These are phyloP conservation scores for Sporothrix brunneoviolacea DNA, from an alignment of 2,329 filamentous ascomycete species.

Conservation along the genomic window DNA sequence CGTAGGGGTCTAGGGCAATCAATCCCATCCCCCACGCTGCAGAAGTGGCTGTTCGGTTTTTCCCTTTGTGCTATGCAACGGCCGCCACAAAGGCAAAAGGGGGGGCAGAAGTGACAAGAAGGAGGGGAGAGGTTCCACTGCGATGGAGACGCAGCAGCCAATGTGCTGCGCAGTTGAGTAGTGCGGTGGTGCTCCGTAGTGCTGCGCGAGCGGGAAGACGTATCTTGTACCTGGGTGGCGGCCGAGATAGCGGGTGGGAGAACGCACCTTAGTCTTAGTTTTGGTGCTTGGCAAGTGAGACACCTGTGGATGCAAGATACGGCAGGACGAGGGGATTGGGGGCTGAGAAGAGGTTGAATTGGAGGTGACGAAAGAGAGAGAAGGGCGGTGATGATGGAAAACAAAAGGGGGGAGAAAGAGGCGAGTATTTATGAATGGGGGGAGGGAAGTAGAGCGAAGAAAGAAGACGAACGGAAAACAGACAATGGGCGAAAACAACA, in stretches of 20 bases:
- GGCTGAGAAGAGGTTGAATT: neutral
- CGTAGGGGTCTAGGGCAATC: constrained; percentile 5
- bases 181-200: constrained; percentile 7
- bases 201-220: neutral
- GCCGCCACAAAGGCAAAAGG: no score
- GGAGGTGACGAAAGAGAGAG: no score
- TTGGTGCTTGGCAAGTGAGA: constrained; percentile 5
- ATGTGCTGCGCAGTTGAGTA: neutral
- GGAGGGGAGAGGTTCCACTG: constrained; percentile 8
- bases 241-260: constrained; percentile 7
- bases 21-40: neutral
- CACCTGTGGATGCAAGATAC: no score
- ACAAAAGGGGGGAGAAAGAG: neutral
- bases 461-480: neutral
- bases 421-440: neutral
- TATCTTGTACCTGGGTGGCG: constrained; percentile 10
- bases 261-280: constrained; percentile 7
- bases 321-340: neutral
- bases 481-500: no score
- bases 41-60: no score
- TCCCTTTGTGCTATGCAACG: no score
- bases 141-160: constrained; percentile 11
- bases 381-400: neutral
- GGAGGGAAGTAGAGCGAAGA: neutral
- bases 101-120: neutral